These are phyloP conservation scores for Cryphonectria radicalis DNA, from an alignment of 2,329 filamentous ascomycete genomes.

Conservation along the genomic window DNA sequence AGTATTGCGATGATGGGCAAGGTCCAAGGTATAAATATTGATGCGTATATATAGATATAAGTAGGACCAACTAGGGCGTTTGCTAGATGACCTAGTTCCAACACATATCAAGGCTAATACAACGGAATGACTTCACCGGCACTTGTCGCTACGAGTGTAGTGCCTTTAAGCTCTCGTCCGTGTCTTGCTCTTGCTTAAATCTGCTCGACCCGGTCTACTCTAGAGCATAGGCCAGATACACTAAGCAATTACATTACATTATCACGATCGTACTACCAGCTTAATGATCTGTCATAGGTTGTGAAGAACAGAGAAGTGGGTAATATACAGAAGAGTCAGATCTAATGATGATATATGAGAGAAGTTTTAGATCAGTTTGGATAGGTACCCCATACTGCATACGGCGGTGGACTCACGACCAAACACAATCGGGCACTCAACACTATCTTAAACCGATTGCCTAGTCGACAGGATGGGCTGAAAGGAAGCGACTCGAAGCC, in stretches of 20 bases:
- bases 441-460: background rate
- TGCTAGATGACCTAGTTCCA: conserved; percentile 17
- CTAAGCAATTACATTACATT: background rate
- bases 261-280: background rate
- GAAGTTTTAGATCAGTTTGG: background rate
- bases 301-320: background rate
- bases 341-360: background rate
- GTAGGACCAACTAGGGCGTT: conserved; percentile 10
- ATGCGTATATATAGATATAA: too few relatives aligned
- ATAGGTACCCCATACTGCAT: background rate
- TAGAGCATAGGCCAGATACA: background rate
- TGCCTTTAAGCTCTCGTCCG: conserved; percentile 13
- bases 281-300: too few relatives aligned
- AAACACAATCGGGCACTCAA: background rate
- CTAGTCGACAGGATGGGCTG: background rate
- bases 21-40: background rate
- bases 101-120: conserved; percentile 13
- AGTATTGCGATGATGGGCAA: conserved; percentile 20
- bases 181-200: conserved; percentile 20
- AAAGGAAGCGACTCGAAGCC: background rate
- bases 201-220: background rate
- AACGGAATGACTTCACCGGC: background rate
- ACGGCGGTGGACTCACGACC: background rate
- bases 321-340: background rate
- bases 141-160: conserved; percentile 20